Evolutionary conservation across 164 flowering plant species (phyloP), one percentile per base, ranked within the genome.

Genomic region (Aristolochia contorta): DNA sequence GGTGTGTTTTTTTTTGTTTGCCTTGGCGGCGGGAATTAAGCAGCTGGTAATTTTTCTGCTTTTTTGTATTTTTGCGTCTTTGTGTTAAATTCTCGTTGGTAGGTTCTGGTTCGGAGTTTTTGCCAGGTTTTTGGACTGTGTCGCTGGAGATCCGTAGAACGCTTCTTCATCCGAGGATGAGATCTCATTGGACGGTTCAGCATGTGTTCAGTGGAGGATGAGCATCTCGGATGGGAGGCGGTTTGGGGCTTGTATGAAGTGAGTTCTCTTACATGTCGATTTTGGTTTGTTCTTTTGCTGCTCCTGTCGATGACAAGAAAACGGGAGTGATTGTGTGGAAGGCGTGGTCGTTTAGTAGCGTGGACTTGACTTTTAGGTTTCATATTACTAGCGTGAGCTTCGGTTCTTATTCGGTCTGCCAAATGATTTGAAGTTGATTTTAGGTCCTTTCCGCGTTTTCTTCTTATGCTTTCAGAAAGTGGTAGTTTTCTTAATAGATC

Each of bases 161-260:
- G 41, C 10, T 1, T 19, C 43, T 37, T 37, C 43, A 37, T 37
- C 43, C 43, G 43, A 57, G 16, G 46, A 51, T 68, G 71, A 58
- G 47, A 27, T 62, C 19, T 19, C 56, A 55, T 60, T 16, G 10
- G 21, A 37, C n/a, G 52, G 24, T 27, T 30, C 43, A 24, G 60
- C 16, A 13, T 47, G 12, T 15, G 23, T 47, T 58, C 21, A 23
- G 55, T 53, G 54, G 48, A 5, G 55, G 63, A 16, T 67, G 57
- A 59, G 24, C 54, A 57, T 57, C 47, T 70, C 49, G 32, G 65
- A 63, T 63, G 55, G 30, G 66, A 66, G 70, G 48, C 70, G 24
- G 67, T 66, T 54, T 71, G 67, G 70, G 57, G 53, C 58, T 24
- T 62, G 58, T 63, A 47, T 56, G 70, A 66, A 58, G 74, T 71